These are phyloP conservation scores for Citrus mangshanensis DNA, from an alignment of 345 rosid genomes.

Conservation along the genomic window DNA sequence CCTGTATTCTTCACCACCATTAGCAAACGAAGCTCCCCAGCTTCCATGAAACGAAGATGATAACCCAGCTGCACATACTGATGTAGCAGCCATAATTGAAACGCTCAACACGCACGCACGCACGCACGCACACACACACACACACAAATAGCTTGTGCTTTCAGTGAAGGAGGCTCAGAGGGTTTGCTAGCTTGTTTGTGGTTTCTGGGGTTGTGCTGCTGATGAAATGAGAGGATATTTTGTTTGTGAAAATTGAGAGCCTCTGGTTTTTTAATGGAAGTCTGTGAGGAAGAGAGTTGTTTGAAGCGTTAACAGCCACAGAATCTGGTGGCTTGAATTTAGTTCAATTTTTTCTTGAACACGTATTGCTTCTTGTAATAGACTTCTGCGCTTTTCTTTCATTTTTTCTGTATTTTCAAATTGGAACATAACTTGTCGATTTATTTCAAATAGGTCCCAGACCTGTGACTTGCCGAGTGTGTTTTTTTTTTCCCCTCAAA, in stretches of 20 bases:
- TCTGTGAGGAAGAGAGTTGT: constrained; percentile 10
- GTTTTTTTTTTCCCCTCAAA: no score
- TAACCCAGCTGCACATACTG: constrained; percentile 48
- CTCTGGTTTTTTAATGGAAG: constrained; percentile 28
- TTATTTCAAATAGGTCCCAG: background rate
- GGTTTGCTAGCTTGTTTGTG: background rate
- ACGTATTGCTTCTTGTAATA: constrained; percentile 16
- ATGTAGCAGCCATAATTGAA: constrained; percentile 39
- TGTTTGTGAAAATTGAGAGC: constrained; percentile 8
- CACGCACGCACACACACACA: no score
- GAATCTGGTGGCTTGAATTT: constrained; percentile 32
- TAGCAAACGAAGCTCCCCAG: constrained; percentile 43
- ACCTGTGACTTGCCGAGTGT: background rate
- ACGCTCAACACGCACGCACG: background rate
- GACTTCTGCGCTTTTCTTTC: background rate
- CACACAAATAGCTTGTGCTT: background rate
- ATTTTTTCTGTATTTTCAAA: no score
- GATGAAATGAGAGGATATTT: constrained; percentile 1
- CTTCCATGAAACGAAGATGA: constrained; percentile 47
- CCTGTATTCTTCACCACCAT: constrained; percentile 56
- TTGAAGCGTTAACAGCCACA: constrained; percentile 42
- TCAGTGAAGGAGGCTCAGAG: background rate
- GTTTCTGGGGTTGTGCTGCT: no score
- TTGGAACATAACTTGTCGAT: no score
- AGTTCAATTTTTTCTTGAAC: constrained; percentile 10